phyloP scores from a whole-genome alignment of 768 basidiomycete genomes.

The Mycena vitilis region DNA sequence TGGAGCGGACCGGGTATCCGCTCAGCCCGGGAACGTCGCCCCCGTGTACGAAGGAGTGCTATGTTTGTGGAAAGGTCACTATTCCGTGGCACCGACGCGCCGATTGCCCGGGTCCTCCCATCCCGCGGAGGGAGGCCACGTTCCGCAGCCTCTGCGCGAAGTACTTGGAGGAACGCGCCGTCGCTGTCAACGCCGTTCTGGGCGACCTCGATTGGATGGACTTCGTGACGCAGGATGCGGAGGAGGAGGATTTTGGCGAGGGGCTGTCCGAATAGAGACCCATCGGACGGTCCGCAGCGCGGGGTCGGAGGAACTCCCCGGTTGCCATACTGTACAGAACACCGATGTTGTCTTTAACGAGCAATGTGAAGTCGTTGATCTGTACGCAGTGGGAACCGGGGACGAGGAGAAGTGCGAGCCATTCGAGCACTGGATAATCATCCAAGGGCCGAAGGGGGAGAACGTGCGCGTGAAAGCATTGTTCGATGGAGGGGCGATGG shows the following conservation, averaged over 20 bases:
- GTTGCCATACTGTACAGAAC: conserved; percentile 27
- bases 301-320: conserved; percentile 20
- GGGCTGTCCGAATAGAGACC: conserved; percentile 37
- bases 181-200: not conserved
- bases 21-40: conserved; percentile 14
- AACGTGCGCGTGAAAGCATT: conserved; percentile 33
- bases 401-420: conserved; percentile 28
- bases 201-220: conserved; percentile 24
- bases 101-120: conserved; percentile 8
- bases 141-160: conserved; percentile 12
- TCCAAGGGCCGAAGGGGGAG: conserved; percentile 32
- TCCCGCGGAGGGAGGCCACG: conserved; percentile 16
- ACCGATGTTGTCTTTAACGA: conserved; percentile 8
- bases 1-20: conserved; percentile 22
- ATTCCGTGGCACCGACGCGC: conserved; percentile 9
- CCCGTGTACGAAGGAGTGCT: conserved; percentile 28
- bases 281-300: conserved; percentile 17
- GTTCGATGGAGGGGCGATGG: conserved; percentile 48
- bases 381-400: conserved; percentile 30
- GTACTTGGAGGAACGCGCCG: too few relatives aligned
- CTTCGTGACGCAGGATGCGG: conserved; percentile 33
- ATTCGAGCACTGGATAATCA: too few relatives aligned
- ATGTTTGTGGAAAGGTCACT: conserved; percentile 17
- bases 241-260: too few relatives aligned
- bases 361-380: conserved; percentile 13